phyloP scores from a whole-genome alignment of 306 rosid species.

The Alnus glutinosa region DNA sequence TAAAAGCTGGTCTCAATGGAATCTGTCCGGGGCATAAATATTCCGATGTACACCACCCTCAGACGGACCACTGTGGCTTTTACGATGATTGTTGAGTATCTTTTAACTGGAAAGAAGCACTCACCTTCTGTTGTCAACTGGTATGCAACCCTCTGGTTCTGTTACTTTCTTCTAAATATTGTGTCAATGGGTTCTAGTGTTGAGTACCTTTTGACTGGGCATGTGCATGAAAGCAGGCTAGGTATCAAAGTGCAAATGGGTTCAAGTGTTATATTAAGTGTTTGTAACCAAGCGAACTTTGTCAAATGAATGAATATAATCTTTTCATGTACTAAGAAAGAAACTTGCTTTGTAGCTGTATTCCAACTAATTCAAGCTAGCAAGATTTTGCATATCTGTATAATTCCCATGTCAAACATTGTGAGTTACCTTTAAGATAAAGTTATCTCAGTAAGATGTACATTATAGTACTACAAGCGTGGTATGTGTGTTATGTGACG shows the following conservation, averaged over 20 bases:
- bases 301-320: neutral
- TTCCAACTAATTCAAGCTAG: neutral
- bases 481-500: neutral
- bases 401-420: neutral
- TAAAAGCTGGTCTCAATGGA: slow-evolving; percentile 70
- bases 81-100: slow-evolving; percentile 66
- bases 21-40: slow-evolving; percentile 65
- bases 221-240: neutral
- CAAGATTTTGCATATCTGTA: neutral
- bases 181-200: neutral
- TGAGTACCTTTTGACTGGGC: neutral
- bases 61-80: slow-evolving; percentile 68
- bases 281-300: neutral
- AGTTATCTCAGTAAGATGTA: neutral
- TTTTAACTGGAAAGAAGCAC: slow-evolving; percentile 53
- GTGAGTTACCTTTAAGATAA: neutral
- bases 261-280: neutral
- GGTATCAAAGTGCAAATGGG: neutral
- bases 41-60: slow-evolving; percentile 80
- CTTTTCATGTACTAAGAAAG: neutral
- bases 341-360: neutral
- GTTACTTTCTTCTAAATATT: slow-evolving; percentile 13
- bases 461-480: neutral
- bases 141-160: slow-evolving; percentile 28
- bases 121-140: slow-evolving; percentile 57